Conservation (phyloP, 768 basidiomycete genomes). For the Pleurotus citrinopileatus region DNA sequence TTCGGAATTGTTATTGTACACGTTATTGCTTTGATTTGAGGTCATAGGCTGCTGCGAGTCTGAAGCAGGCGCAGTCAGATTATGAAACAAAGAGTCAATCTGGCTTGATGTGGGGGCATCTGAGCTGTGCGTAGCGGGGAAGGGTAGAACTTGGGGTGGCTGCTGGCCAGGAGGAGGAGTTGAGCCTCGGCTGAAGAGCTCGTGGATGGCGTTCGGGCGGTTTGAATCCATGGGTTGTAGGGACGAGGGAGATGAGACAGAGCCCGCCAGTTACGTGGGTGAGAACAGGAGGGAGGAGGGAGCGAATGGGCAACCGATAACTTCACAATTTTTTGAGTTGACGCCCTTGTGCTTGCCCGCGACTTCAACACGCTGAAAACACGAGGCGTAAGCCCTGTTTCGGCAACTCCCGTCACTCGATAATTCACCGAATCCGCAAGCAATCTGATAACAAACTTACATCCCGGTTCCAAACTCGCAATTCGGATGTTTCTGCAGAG, state of each 20-base stretch:
- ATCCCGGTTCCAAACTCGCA: constrained; percentile 9
- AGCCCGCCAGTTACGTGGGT: background rate
- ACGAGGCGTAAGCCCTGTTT: constrained; percentile 36
- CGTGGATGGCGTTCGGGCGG: constrained; percentile 38
- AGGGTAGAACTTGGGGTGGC: constrained; percentile 28
- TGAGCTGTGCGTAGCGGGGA: constrained; percentile 36
- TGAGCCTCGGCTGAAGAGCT: constrained; percentile 54
- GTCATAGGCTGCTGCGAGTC: constrained; percentile 31
- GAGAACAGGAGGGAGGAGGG: constrained; percentile 10
- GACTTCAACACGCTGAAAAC: constrained; percentile 36
- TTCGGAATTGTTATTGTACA: constrained; percentile 31
- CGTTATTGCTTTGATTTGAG: constrained; percentile 18
- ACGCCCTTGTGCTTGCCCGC: constrained; percentile 20
- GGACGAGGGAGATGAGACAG: constrained; percentile 1
- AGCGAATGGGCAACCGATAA: constrained; percentile 7
- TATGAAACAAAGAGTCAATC: constrained; percentile 69
- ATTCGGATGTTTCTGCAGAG: too few species aligned
- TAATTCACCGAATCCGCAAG: constrained; percentile 12
- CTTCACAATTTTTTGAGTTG: constrained; percentile 3
- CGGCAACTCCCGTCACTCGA: constrained; percentile 26
- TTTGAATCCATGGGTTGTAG: constrained; percentile 33
- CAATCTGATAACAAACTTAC: constrained; percentile 6
- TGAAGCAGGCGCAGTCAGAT: constrained; percentile 40
- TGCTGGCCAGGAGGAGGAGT: constrained; percentile 48
- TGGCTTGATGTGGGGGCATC: constrained; percentile 51